Evolutionary conservation across 129 eudicot species (phyloP), one percentile per base, ranked within the genome.

Genomic region (Oenanthe sinensis): DNA sequence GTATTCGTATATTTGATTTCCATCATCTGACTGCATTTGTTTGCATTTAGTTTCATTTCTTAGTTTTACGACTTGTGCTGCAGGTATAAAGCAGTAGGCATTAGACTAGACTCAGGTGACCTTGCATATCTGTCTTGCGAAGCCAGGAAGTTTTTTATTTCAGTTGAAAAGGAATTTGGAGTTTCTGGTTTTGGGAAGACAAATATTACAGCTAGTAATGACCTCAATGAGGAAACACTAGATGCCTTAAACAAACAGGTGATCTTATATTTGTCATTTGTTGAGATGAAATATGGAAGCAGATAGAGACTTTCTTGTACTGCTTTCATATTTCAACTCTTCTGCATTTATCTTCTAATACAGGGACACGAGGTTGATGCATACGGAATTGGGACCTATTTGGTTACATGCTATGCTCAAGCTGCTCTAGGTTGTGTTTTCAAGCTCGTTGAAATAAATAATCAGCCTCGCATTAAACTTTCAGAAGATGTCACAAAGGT

Each of bases 401-500:
- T 96, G 85, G 99, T 96, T 74, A 96, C 99, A 44, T 96, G 99
- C 83, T 96, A 86, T 86, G 87, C 99, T 84, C 99, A 96, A 85
- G 93, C 99, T 76, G 99, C 99, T 71, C 83, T 96, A 37, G 99
- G 99, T 70, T 92, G 95, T 81, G 99, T 96, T 70, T 96, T 90
- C 86, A 96, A 96, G 90, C 96, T 96, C 81, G 99, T 96, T 70
- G 99, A 96, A 82, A 92, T 96, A 72, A 96, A 96, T 79, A 84
- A 89, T 46, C 97, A 96, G 84, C 99, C 99, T 22, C 96, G 99
- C 15, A 96, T 96, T 71, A 96, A 96, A 79, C 91, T 96, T 37
- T 96, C 99, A 17, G 99, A 96, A 87, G 99, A 96, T 71, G 89
- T 96, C 74, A 88, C 99, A 79, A 96, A 96, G 99, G 99, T 92